These are phyloP conservation scores for Physcia stellaris DNA, from an alignment of 495 filamentous ascomycete genomes.

Conservation along the genomic window DNA sequence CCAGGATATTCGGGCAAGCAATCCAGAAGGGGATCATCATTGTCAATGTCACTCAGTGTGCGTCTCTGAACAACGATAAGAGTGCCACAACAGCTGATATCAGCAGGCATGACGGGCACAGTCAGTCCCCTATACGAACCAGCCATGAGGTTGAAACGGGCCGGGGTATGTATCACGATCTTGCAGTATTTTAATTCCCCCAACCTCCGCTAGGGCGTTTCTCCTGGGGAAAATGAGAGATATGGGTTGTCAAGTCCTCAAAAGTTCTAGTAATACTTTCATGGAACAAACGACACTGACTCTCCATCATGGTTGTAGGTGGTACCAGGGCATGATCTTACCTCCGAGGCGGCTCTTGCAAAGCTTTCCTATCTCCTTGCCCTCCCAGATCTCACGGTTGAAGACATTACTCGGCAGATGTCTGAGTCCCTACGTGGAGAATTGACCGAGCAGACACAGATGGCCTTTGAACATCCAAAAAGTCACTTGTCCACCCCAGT, in stretches of 20 bases:
- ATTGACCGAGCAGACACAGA: constrained; percentile 57
- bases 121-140: constrained; percentile 87
- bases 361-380: constrained; percentile 87
- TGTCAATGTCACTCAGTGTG: constrained; percentile 89
- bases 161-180: too few species aligned
- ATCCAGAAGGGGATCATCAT: constrained; percentile 73
- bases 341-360: constrained; percentile 83
- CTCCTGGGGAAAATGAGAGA: too few species aligned
- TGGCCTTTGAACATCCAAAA: constrained; percentile 59
- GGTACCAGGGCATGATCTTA: constrained; percentile 86
- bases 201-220: too few species aligned
- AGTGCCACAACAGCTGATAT: neutral
- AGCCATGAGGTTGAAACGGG: constrained; percentile 72
- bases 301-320: too few species aligned
- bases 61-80: constrained; percentile 9
- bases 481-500: constrained; percentile 32
- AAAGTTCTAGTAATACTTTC: too few species aligned
- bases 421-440: constrained; percentile 67
- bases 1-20: constrained; percentile 62
- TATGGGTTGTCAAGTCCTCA: too few species aligned
- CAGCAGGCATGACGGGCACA: constrained; percentile 56
- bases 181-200: too few species aligned
- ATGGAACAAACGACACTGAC: too few species aligned
- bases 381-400: constrained; percentile 41
- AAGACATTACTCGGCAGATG: constrained; percentile 59